Evolutionary conservation across 352 stramenopile species (phyloP), one percentile per base, ranked within the genome.

Genomic region (Globisporangium lucens): DNA sequence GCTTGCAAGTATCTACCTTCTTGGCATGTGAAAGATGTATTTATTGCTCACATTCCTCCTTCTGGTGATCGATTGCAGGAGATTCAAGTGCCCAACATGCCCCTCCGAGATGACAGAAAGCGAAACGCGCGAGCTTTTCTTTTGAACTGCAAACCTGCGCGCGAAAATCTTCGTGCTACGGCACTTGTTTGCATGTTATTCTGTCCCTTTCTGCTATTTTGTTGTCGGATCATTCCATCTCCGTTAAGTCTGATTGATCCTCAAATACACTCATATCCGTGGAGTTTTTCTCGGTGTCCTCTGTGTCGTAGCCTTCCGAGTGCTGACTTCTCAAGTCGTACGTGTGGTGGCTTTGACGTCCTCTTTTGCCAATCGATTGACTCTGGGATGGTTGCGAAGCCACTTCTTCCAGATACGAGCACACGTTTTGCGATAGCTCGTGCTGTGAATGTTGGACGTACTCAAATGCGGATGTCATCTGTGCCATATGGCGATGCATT

Each of bases 71-170:
- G 17, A 12, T 36, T 62, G 30, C 47, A 91, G 83, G 33, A 75
- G 83, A 70, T 97, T 97, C 75, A 97, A 97, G 75, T 97, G 89
- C 63, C 89, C 89, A 36, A 94, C 85, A 4, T 97, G 89, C 65
- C 89, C 89, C 12, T 76, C 91, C 41, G 89, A 96, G 67, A 88
- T 95, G 72, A 85, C 76, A 20, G 81, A 88, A 72, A 80, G 72
- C 67, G 83, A 93, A 70, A 93, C 83, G 17, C 80, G 81, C 62
- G 81, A 89, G 64, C 74, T 91, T 49, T 88, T 90, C 69, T 91
- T 92, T 63, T 93, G 67, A 79, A 29, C n/a, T 49, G 52, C 52
- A 27, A 33, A 20, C 33, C 58, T 1, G 5, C 24, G 33, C 22
- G 24, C 52, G 13, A 6, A 22, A 41, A 15, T 22, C 24, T 15